Evolutionary conservation across 2,329 filamentous ascomycete genomes (phyloP).

Genomic region (Penicillium sp.): DNA sequence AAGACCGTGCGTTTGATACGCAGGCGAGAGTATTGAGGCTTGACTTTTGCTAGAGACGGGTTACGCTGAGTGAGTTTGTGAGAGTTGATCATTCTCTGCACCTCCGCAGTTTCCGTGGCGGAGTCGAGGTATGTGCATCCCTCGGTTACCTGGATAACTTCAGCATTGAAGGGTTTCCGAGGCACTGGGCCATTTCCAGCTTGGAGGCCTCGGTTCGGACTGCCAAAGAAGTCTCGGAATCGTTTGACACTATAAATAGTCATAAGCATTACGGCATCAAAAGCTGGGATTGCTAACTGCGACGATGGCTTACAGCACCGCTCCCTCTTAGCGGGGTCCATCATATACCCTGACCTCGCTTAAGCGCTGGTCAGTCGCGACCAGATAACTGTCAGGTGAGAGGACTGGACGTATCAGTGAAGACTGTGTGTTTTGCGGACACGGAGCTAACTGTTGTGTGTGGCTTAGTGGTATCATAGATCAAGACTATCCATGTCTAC

Average conservation of each 20-base stretch:
- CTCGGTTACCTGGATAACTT: slow-evolving; percentile 87
- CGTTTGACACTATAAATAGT: slow-evolving; percentile 64
- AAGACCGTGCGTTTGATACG: slow-evolving; percentile 85
- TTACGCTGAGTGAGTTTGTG: slow-evolving; percentile 67
- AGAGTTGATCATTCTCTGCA: slow-evolving; percentile 86
- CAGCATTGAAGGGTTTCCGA: slow-evolving; percentile 71
- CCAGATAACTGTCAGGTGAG: slow-evolving; percentile 72
- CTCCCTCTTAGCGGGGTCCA: slow-evolving; percentile 30
- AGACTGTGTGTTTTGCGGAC: background rate
- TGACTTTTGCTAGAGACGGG: slow-evolving; percentile 43
- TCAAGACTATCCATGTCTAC: slow-evolving; percentile 87
- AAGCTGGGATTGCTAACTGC: slow-evolving; percentile 18
- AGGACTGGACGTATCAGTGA: background rate
- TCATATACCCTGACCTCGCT: slow-evolving; percentile 72
- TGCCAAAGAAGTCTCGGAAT: slow-evolving; percentile 83
- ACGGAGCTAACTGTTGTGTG: background rate
- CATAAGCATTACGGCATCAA: slow-evolving; percentile 20
- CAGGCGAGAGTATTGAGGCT: slow-evolving; percentile 58
- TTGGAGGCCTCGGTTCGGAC: slow-evolving; percentile 71
- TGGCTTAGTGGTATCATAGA: slow-evolving; percentile 63
- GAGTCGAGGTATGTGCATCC: slow-evolving; percentile 75
- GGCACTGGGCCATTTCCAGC: slow-evolving; percentile 50
- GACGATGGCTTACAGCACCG: slow-evolving; percentile 33
- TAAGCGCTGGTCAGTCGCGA: slow-evolving; percentile 81
- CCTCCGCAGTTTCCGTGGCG: slow-evolving; percentile 77